Conservation (phyloP, 192 early-diverging fungal genomes). For the Dimargaris xerosporica region DNA sequence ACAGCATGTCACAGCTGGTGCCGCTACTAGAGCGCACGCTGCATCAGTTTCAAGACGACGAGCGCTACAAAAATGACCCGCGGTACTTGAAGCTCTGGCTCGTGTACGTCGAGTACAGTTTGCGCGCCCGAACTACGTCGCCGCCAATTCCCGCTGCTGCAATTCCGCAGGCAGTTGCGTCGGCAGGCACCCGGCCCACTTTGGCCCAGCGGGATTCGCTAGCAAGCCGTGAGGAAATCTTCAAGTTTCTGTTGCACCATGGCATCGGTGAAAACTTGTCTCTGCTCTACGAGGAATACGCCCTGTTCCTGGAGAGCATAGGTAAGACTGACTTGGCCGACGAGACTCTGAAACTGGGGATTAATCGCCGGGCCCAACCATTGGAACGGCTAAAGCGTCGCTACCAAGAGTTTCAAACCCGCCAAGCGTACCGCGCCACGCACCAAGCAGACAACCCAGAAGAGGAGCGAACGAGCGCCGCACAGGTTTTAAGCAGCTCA, state of each 20-base stretch:
- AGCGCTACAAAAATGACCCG: constrained; percentile 41
- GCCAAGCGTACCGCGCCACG: constrained; percentile 16
- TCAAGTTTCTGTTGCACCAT: constrained; percentile 56
- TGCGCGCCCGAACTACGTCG: too few species aligned
- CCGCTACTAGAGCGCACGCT: constrained; percentile 34
- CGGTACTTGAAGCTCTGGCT: constrained; percentile 47
- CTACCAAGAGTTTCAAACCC: constrained; percentile 40
- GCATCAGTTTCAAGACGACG: constrained; percentile 29
- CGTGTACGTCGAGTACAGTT: constrained; percentile 27
- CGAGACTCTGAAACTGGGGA: constrained; percentile 47
- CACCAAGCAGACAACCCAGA: constrained; percentile 12
- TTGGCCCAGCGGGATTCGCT: constrained; percentile 15
- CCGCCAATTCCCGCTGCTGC: too few species aligned
- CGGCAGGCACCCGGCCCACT: too few species aligned
- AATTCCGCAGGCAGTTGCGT: too few species aligned
- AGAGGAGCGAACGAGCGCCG: constrained; percentile 1
- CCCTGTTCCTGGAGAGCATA: constrained; percentile 33
- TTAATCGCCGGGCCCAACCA: constrained; percentile 53
- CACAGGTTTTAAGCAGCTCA: neutral
- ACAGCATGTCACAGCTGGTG: constrained; percentile 30
- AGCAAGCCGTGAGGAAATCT: constrained; percentile 40
- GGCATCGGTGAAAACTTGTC: constrained; percentile 49
- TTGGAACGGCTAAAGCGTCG: constrained; percentile 39
- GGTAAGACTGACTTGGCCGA: constrained; percentile 32
- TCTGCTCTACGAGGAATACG: constrained; percentile 67